Evolutionary conservation across 441 rosid species (phyloP), one percentile per base, ranked within the genome.

Genomic region (Pelargonium citronellum): DNA sequence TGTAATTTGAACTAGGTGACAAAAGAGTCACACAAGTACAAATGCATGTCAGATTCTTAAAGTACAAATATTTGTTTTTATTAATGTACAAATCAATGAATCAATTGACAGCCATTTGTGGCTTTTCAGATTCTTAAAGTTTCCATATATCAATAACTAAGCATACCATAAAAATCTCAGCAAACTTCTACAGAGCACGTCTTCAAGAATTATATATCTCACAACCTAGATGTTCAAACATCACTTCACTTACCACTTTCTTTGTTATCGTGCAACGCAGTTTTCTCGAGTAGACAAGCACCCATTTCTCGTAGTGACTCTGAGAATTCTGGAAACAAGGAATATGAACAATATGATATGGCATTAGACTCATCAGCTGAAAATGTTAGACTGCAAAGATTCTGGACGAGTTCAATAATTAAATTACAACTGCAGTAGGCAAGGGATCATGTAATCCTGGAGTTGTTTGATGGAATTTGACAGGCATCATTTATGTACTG

Each of bases 301-400:
- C 99, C 98, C 98, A 95, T 83, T 83, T 95, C 99, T 72, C 76
- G 90, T 81, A 95, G 76, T 2, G 99, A 91, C 75, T 91, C 99
- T 2, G 99, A 92, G 80, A 95, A 95, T 81, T 95, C 98, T 95
- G 86, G 69, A 72, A 71, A 53, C 58, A 51, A 51, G 15, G 58
- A n/a, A 51, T 51, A 51, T 51, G 58, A 51, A 9, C 15, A 51
- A 22, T 22, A 22, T 22, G 24, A 22, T 51, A 51, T 34, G 51
- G 15, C 78, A 78, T 75, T 68, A 22, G 41, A 69, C 4, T 71
- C 55, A 74, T 64, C 57, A 67, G 11, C n/a, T 57, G 19, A 22
- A 13, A 12, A 49, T 10, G 11, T 30, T 8, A 69, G 7, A 7
- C 10, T 1, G 61, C 4, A 39, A 49, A 75, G 69, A 2, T 53